A percentile compares a stretch with the other conserved stretches of the same genome.
Conservation (phyloP, 371 early-diverging fungal genomes). For the Chytridium lagenaria region DNA sequence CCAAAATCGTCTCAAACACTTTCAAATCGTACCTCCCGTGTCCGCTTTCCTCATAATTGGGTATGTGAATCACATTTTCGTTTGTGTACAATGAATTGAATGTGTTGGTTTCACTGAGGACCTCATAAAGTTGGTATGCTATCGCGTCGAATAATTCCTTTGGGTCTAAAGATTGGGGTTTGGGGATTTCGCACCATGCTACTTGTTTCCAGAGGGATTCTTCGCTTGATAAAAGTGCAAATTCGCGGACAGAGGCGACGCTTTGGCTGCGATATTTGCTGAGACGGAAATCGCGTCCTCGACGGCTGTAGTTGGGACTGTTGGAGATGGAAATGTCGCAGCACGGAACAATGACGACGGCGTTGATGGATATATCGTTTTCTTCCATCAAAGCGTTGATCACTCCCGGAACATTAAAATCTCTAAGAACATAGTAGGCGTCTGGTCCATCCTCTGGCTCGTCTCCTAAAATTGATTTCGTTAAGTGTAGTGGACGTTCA, state of each 20-base stretch:
- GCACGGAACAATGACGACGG: conserved; percentile 31
- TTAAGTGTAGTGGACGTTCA: too few species aligned
- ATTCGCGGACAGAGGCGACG: not conserved
- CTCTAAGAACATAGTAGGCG: conserved; percentile 49
- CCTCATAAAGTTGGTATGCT: conserved; percentile 40
- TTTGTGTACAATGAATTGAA: conserved; percentile 42
- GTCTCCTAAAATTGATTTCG: too few species aligned
- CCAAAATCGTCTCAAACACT: conserved; percentile 25
- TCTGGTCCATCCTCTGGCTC: conserved; percentile 58
- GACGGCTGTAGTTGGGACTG: not conserved
- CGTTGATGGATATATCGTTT: conserved; percentile 38
- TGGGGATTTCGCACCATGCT: conserved; percentile 28
- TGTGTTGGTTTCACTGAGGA: conserved; percentile 34
- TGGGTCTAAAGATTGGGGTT: not conserved
- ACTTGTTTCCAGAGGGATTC: conserved; percentile 43
- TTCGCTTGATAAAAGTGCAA: conserved; percentile 11
- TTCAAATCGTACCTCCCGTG: conserved; percentile 21
- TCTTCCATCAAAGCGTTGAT: conserved; percentile 50
- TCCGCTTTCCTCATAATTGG: conserved; percentile 21
- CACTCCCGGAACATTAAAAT: conserved; percentile 41
- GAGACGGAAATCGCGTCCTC: not conserved
- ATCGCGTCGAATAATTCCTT: conserved; percentile 48
- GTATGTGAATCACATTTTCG: conserved; percentile 39
- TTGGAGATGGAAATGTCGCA: not conserved
- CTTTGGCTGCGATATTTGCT: not conserved